Percentiles rank a stretch among this genome's conserved stretches.
These are phyloP conservation scores for Epipyxis sp. DNA, from an alignment of 108 stramenopile species.

Conservation along the genomic window DNA sequence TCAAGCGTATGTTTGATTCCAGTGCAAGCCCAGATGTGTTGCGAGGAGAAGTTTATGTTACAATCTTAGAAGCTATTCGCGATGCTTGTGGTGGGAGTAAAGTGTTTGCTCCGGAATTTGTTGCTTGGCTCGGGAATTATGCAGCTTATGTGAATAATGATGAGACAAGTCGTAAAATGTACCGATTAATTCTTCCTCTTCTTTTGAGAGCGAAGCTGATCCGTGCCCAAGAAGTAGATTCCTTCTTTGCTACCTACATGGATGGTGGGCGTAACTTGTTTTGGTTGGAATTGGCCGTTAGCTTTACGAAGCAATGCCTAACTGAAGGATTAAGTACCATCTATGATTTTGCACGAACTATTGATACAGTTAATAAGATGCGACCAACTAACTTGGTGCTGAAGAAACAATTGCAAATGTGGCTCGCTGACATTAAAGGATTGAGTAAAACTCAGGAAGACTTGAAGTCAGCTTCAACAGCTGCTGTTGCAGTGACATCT, in stretches of 20 bases:
- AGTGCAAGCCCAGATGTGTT: conserved; percentile 70
- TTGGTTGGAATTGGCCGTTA: conserved; percentile 84
- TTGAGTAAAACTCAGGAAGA: conserved; percentile 5
- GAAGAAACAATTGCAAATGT: conserved; percentile 28
- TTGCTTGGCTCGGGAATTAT: conserved; percentile 82
- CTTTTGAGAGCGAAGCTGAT: conserved; percentile 74
- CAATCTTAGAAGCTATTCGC: conserved; percentile 76
- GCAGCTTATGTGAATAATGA: conserved; percentile 75
- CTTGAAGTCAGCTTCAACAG: background rate
- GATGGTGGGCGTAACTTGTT: conserved; percentile 73
- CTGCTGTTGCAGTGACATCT: background rate
- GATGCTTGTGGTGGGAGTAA: conserved; percentile 29
- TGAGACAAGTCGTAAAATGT: conserved; percentile 75
- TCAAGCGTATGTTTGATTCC: conserved; percentile 93
- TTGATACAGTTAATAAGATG: conserved; percentile 22
- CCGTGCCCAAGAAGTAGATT: conserved; percentile 70
- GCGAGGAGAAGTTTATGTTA: conserved; percentile 75
- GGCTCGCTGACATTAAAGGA: conserved; percentile 9
- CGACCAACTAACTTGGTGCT: conserved; percentile 24
- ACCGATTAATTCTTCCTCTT: conserved; percentile 80
- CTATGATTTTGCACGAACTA: conserved; percentile 59
- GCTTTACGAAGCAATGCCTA: conserved; percentile 71
- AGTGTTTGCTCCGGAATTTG: conserved; percentile 61
- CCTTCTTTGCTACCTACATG: conserved; percentile 71
- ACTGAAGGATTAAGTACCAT: conserved; percentile 75